These are phyloP conservation scores for Solanum sejunctum DNA, from an alignment of 257 asterid species.

Conservation along the genomic window DNA sequence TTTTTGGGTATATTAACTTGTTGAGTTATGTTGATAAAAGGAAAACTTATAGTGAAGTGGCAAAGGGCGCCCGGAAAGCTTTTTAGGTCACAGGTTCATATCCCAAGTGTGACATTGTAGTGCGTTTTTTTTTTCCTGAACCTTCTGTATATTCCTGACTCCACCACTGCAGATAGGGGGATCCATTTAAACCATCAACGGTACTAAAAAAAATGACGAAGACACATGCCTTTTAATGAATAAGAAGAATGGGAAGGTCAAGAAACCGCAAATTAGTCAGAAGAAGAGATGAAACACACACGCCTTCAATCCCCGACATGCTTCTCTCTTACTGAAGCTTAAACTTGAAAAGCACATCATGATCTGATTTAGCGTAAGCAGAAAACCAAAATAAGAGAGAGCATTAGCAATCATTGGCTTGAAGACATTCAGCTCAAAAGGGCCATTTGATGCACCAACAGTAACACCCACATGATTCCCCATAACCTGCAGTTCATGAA, in stretches of 20 bases:
- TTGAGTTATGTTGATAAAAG: neutral
- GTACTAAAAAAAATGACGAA: neutral
- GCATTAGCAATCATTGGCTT: slow-evolving; percentile 92
- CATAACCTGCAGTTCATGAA: slow-evolving; percentile 31
- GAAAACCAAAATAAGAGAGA: neutral
- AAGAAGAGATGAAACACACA: neutral
- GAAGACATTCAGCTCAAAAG: slow-evolving; percentile 86
- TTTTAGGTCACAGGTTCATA: neutral
- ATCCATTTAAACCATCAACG: neutral
- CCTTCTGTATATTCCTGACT: neutral
- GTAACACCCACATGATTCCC: slow-evolving; percentile 94
- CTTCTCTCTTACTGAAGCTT: neutral
- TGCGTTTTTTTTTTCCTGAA: neutral
- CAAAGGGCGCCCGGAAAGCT: neutral
- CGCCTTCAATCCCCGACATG: neutral
- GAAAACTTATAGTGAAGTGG: neutral
- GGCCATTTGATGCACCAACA: slow-evolving; percentile 91
- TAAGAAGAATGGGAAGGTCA: neutral
- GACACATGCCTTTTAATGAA: neutral
- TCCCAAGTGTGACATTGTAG: neutral
- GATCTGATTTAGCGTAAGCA: neutral
- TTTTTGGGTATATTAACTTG: neutral
- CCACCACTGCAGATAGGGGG: neutral
- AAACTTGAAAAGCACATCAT: neutral
- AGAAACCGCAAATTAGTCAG: neutral